phyloP scores from a whole-genome alignment of 1,284 basidiomycete genomes.

The Ceratorhiza oryzae-sativae region DNA sequence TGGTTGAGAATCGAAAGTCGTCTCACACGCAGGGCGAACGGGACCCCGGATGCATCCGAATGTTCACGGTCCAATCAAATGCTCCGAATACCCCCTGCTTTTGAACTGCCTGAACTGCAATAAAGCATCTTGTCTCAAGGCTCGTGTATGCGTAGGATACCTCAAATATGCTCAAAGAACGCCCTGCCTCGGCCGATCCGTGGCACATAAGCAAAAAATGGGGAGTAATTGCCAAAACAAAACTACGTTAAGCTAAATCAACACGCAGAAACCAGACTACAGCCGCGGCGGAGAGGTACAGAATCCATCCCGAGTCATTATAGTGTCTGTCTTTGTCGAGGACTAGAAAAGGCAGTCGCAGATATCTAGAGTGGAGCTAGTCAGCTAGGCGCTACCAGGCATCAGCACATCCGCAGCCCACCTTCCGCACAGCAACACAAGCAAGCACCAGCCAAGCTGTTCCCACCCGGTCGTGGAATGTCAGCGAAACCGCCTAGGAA shows the following conservation, averaged over 20 bases:
- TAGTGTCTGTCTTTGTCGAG: background rate
- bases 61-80: constrained; percentile 26
- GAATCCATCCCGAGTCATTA: constrained; percentile 1
- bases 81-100: background rate
- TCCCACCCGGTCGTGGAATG: background rate
- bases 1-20: constrained; percentile 34
- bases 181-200: background rate
- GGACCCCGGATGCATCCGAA: constrained; percentile 36
- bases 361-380: constrained; percentile 58
- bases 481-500: background rate
- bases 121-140: no score
- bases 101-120: background rate
- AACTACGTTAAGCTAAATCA: constrained; percentile 31
- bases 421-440: constrained; percentile 38
- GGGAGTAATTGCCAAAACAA: constrained; percentile 20
- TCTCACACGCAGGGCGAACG: constrained; percentile 32
- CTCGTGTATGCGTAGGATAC: no score
- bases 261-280: background rate
- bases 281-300: constrained; percentile 4
- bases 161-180: background rate
- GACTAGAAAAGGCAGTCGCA: constrained; percentile 74
- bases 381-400: background rate
- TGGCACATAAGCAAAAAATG: background rate
- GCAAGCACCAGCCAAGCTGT: constrained; percentile 37
- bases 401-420: background rate